Evolutionary conservation across 1,139 yeast genomes (phyloP), one percentile per base, ranked within the genome.

Genomic region (Geotrichum histeridarum): DNA sequence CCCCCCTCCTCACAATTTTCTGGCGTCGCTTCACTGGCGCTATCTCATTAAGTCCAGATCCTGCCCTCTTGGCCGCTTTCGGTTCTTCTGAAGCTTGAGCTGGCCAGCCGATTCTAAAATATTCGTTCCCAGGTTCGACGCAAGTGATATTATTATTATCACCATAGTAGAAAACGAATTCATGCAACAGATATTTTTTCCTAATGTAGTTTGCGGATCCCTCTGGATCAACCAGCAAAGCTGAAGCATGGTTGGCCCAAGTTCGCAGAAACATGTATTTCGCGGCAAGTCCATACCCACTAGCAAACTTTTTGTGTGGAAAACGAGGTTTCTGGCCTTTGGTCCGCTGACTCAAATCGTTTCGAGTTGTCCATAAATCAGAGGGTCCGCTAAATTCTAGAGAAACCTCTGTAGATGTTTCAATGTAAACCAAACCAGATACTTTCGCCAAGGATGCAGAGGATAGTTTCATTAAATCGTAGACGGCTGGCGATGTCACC

Each of bases 181-280:
- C 54, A 8, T 47, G 51, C 11, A 47, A 42, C 12, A 52, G 31
- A 22, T 42, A 52, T n/a, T 42, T 30, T 22, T 42, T 47, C 22
- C 42, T 44, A 35, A 52, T 27, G 39, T 52, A 48, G 35, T 38
- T 35, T 11, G 41, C 38, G 6, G 47, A 44, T 5, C 31, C 54
- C 39, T 47, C 51, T 8, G 51, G 51, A 27, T 52, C 50, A 12
- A 48, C 54, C 1, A 47, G 4, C 15, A 52, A 9, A 2, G 31
- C 22, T 12, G 41, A 18, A 8, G 38, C 22, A 15, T 37, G 36
- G 14, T 36, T 39, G 22, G 8, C 27, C 48, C 50, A 46, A 14
- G 38, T 32, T 31, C 51, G 49, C 39, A 52, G 42, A 43, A 52
- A 52, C 14, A 47, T 27, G 27, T 14, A 47, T 22, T 52, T 52